These are phyloP conservation scores for Voacanga thouarsii DNA, from an alignment of 257 asterid species.

Conservation along the genomic window DNA sequence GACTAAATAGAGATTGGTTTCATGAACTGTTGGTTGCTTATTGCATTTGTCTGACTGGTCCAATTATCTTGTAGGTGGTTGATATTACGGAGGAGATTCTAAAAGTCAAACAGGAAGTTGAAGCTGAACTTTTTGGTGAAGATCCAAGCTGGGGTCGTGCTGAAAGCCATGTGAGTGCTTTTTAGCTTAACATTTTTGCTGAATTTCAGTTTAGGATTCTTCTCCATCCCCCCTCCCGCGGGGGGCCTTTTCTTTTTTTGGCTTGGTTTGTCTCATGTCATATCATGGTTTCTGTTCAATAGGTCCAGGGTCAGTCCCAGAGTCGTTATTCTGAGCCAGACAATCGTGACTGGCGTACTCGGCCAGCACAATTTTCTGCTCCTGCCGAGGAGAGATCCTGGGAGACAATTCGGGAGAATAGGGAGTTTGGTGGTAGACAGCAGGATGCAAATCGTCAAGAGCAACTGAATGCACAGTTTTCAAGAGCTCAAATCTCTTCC, in stretches of 20 bases:
- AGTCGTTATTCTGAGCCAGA: slow-evolving; percentile 61
- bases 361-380: slow-evolving; percentile 38
- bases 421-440: slow-evolving; percentile 38
- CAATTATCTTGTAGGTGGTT: slow-evolving; percentile 44
- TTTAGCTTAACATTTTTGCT: background rate
- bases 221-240: too few relatives aligned
- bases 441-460: slow-evolving; percentile 31
- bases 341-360: slow-evolving; percentile 58
- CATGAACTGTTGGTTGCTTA: background rate
- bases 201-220: background rate
- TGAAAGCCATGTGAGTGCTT: slow-evolving; percentile 61
- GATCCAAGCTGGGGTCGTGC: slow-evolving; percentile 68
- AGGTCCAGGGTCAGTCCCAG: slow-evolving; percentile 42
- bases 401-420: slow-evolving; percentile 44
- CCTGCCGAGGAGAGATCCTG: slow-evolving; percentile 42
- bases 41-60: slow-evolving; percentile 11
- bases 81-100: slow-evolving; percentile 57
- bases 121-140: slow-evolving; percentile 69
- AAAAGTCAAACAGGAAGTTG: slow-evolving; percentile 77
- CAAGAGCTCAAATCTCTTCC: slow-evolving; percentile 51
- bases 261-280: background rate
- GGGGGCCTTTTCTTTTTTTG: background rate
- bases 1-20: background rate
- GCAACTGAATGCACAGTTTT: slow-evolving; percentile 27
- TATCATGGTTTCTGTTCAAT: slow-evolving; percentile 5